Base-by-base conservation (phyloP, 306 rosid genomes). In the Dalbergia cochinchinensis region DNA sequence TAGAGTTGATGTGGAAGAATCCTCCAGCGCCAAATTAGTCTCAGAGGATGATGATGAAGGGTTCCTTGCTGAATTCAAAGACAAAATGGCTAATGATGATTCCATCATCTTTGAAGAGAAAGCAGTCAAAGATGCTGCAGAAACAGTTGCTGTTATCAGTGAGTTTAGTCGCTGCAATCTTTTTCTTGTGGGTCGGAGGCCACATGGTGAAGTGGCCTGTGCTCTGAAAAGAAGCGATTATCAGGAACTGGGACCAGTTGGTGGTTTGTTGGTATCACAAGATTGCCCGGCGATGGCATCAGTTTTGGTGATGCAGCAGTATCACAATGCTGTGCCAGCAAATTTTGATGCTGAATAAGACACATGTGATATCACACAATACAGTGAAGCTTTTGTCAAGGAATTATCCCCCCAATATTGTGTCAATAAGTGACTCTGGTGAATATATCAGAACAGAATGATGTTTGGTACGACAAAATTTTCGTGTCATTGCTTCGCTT, bases 11-110 rank as follows among this genome's bases (percentile, higher is more conserved):
- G 63, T 86, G 31, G 86, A 59, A 2, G 65, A 71, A 3, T 66
- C 61, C 65, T 79, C 89, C 33, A 50, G 59, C 76, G 35, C 78
- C 48, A 65, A 37, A 6, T 2, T 59, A 35, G 59, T 64, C 69
- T 78, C 89, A n/a, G 57, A 37, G 11, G 98, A 88, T 35, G 92
- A 83, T 8, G 98, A 89, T 35, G 92, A 83, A 26, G 84, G 80
- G 39, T 76, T 87, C 58, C 86, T 93, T 8, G 8, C 51, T 3
- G 89, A 87, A 22, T 80, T 87, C 47, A 90, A 69, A 87, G 61
- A 70, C 58, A 82, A 69, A 11, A 78, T 20, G 18, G 80, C 65
- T 35, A 12, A 78, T 60, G 87, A 89, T 68, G 80, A 80, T 70
- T 86, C 97, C 4, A 45, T 89, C 73, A 37, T 0, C 8, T 90